Evolutionary conservation across 352 stramenopile genomes (phyloP).

Genomic region (Phytopythium chamaehyphon): DNA sequence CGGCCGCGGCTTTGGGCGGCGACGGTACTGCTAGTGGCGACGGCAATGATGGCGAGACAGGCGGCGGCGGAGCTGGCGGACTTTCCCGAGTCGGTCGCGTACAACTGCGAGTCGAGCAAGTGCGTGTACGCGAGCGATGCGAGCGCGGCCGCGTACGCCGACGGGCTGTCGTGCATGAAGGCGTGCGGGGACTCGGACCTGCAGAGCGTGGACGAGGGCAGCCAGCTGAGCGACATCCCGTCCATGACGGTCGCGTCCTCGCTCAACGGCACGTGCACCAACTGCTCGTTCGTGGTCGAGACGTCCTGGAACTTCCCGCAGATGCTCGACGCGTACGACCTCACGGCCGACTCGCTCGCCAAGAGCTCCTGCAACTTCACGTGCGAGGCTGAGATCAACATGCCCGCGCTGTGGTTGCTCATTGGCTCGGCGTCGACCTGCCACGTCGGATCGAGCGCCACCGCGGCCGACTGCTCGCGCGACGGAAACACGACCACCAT

Average conservation of each 20-base stretch:
- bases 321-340: slow-evolving; percentile 60
- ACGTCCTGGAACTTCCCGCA: slow-evolving; percentile 72
- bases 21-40: background rate
- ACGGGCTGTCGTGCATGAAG: slow-evolving; percentile 51
- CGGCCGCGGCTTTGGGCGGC: no score
- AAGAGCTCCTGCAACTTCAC: slow-evolving; percentile 40
- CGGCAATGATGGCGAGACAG: background rate
- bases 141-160: slow-evolving; percentile 21
- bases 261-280: slow-evolving; percentile 64
- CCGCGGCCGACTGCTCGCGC: slow-evolving; percentile 33
- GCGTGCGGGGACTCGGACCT: slow-evolving; percentile 36
- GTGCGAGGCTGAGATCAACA: slow-evolving; percentile 38
- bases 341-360: slow-evolving; percentile 36
- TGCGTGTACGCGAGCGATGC: slow-evolving; percentile 46
- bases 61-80: slow-evolving; percentile 2
- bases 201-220: slow-evolving; percentile 38
- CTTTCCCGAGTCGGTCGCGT: slow-evolving; percentile 35
- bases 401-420: slow-evolving; percentile 57
- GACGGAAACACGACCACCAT: slow-evolving; percentile 58
- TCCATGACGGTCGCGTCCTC: slow-evolving; percentile 40
- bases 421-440: slow-evolving; percentile 35
- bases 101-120: slow-evolving; percentile 40
- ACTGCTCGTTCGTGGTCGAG: slow-evolving; percentile 53
- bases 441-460: slow-evolving; percentile 15
- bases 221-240: slow-evolving; percentile 43